Evolutionary conservation across 164 flowering plant species (phyloP).

Genomic region (Buxus sempervirens): DNA sequence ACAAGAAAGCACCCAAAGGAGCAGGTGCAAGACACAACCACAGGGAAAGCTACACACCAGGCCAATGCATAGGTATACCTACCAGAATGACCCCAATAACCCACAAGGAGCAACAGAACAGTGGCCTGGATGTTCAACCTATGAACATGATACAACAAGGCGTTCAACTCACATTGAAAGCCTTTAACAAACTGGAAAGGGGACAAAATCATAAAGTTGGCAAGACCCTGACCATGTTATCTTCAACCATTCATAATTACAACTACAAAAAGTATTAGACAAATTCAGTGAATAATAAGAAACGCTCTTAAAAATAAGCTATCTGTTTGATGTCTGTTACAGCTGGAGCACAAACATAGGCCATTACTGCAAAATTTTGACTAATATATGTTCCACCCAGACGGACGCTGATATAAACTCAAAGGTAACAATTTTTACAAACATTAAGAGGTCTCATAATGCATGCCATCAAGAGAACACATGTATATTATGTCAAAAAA

Average conservation of each 20-base stretch:
- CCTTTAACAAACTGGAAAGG: background rate
- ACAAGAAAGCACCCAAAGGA: too few relatives aligned
- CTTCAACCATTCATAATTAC: background rate
- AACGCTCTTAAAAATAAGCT: background rate
- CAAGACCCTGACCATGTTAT: background rate
- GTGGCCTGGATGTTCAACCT: too few relatives aligned
- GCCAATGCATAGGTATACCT: too few relatives aligned
- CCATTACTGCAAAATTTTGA: background rate
- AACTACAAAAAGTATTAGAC: too few relatives aligned
- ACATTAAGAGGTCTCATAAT: background rate
- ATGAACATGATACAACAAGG: too few relatives aligned
- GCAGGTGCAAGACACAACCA: too few relatives aligned
- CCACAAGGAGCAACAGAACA: too few relatives aligned
- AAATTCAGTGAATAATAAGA: background rate
- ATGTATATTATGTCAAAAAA: too few relatives aligned
- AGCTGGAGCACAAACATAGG: background rate
- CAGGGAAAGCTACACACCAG: too few relatives aligned
- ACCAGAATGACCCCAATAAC: too few relatives aligned
- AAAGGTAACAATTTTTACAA: background rate
- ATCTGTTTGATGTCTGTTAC: background rate
- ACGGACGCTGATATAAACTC: background rate
- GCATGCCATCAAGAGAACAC: too few relatives aligned
- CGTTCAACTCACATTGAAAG: background rate
- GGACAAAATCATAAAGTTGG: background rate
- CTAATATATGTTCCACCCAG: background rate